These are phyloP conservation scores for Polysphondylium violaceum DNA, from an alignment of 78 protist species.

Conservation along the genomic window DNA sequence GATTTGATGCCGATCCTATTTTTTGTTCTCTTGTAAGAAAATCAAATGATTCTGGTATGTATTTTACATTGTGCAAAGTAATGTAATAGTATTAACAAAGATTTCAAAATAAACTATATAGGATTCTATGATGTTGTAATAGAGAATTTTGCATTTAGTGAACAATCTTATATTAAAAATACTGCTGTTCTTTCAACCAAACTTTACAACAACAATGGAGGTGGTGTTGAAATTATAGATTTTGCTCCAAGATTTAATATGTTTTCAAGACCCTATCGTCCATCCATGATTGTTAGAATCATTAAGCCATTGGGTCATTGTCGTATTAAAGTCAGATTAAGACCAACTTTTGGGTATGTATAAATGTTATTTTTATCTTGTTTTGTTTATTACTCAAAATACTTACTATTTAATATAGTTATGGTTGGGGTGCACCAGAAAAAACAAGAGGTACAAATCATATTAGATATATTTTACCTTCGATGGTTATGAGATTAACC, in stretches of 20 bases:
- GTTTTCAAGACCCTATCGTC: constrained; percentile 75
- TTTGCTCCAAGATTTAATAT: constrained; percentile 83
- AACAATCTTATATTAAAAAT: constrained; percentile 77
- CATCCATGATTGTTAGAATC: constrained; percentile 68
- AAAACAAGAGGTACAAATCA: constrained; percentile 84
- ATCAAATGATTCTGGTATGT: constrained; percentile 55
- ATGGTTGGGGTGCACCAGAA: constrained; percentile 85
- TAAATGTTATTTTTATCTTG: background rate
- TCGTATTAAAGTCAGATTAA: constrained; percentile 74
- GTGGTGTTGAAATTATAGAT: constrained; percentile 76
- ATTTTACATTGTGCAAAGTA: background rate
- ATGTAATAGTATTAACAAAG: background rate
- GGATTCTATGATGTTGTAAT: constrained; percentile 84
- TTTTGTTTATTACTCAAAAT: background rate
- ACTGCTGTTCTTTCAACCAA: constrained; percentile 75
- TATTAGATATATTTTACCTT: constrained; percentile 74
- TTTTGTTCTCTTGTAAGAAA: constrained; percentile 81
- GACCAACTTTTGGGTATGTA: constrained; percentile 83
- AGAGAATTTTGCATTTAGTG: constrained; percentile 71
- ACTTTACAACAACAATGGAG: constrained; percentile 53
- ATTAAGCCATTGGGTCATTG: constrained; percentile 75
- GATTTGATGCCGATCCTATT: constrained; percentile 89
- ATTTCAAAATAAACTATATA: constrained; percentile 1
- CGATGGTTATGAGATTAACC: constrained; percentile 81
- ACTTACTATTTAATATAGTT: constrained; percentile 19